Evolutionary conservation across 1,284 basidiomycete genomes (phyloP).

Genomic region (Ceratobasidium sp.): DNA sequence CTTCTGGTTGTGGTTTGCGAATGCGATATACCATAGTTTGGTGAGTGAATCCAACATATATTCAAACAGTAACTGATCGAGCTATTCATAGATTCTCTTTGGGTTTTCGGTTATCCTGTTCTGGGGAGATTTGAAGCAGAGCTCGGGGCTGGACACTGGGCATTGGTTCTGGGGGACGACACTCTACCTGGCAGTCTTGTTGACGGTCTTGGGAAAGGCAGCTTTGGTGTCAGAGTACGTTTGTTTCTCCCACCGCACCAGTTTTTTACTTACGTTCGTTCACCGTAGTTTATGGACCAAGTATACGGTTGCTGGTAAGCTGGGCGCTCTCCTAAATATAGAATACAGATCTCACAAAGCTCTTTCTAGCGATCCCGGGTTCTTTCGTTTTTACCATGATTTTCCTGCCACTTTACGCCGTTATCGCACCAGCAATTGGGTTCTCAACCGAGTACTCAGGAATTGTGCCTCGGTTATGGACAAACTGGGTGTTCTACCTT

Average conservation of each 20-base stretch:
- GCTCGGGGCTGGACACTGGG: conserved; percentile 85
- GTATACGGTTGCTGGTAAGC: conserved; percentile 89
- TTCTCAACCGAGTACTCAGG: conserved; percentile 93
- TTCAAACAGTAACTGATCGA: background rate
- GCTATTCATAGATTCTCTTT: conserved; percentile 77
- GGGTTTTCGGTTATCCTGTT: conserved; percentile 92
- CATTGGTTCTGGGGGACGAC: conserved; percentile 99
- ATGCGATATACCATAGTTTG: conserved; percentile 94
- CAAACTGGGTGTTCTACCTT: conserved; percentile 90
- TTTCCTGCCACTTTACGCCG: conserved; percentile 92
- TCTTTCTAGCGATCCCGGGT: conserved; percentile 85
- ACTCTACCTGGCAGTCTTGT: conserved; percentile 90
- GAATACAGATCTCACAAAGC: conserved; percentile 5
- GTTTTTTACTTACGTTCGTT: conserved; percentile 46
- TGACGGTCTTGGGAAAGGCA: conserved; percentile 97
- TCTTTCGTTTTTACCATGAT: conserved; percentile 96
- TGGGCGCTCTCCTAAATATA: background rate
- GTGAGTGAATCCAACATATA: conserved; percentile 65
- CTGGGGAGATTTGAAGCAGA: conserved; percentile 89
- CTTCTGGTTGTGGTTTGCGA: conserved; percentile 96
- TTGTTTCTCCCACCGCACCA: background rate
- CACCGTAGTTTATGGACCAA: conserved; percentile 94
- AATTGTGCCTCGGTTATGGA: conserved; percentile 91
- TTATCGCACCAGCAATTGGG: conserved; percentile 87
- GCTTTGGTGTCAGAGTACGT: conserved; percentile 96